phyloP scores from a whole-genome alignment of 2,329 filamentous ascomycete species.

The Aspergillus sojae region DNA sequence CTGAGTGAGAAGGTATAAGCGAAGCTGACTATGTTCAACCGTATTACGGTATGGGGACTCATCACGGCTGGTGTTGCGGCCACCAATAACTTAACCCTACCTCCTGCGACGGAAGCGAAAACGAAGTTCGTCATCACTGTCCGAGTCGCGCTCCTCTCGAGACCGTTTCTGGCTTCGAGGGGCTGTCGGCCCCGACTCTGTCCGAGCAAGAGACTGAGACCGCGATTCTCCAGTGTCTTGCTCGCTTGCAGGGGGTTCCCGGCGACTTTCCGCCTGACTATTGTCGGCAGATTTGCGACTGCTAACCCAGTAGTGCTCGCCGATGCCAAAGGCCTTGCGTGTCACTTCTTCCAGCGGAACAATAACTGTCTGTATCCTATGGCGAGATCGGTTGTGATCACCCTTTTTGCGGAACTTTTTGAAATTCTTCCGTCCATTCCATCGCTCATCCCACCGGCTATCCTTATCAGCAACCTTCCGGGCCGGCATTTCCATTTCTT shows the following conservation, averaged over 20 bases:
- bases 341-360: conserved; percentile 72
- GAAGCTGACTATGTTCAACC: neutral
- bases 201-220: conserved; percentile 15
- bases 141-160: conserved; percentile 49
- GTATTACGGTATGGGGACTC: neutral
- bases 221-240: conserved; percentile 7
- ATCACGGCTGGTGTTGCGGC: neutral
- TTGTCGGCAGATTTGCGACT: conserved; percentile 33
- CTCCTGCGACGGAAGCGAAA: conserved; percentile 57
- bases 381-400: conserved; percentile 38
- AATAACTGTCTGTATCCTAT: conserved; percentile 60
- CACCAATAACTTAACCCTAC: neutral
- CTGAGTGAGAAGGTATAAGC: neutral
- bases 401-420: conserved; percentile 70
- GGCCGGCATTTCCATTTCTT: conserved; percentile 68
- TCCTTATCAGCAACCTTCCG: conserved; percentile 37
- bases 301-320: conserved; percentile 72
- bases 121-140: conserved; percentile 60
- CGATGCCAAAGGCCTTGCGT: conserved; percentile 71
- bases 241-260: conserved; percentile 7
- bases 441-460: conserved; percentile 79
- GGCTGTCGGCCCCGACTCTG: conserved; percentile 10
- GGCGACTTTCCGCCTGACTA: conserved; percentile 25
- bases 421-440: conserved; percentile 96
- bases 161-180: conserved; percentile 34